Base-by-base conservation (phyloP, 176 grass and related monocot genomes). In the Chloris gayana region DNA sequence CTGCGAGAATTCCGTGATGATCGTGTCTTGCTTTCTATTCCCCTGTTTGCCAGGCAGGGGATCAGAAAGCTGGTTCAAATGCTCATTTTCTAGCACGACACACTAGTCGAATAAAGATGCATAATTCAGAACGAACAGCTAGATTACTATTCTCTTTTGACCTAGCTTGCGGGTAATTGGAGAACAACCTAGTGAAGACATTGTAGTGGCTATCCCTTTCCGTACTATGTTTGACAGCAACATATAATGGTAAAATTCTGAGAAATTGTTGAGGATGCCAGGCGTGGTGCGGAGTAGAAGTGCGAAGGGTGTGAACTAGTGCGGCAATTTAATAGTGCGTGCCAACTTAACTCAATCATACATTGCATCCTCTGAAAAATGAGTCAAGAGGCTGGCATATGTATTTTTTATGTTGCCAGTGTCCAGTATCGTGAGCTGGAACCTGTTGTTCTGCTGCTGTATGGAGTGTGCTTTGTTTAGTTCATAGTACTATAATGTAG, bases 261-360 rank as follows among this genome's bases (percentile, higher is more conserved):
- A 4, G 56, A 26, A n/a, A 26, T 73, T 66, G 14, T 45, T 14
- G 24, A 21, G 0, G 14, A 66, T 53, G 34, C 6, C 2, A 12
- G 51, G 38, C 9, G 7, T 33, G 39, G 6, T 26, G 30, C 18
- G 26, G 39, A n/a, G 1, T 47, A 69, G 2, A 51, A 75, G 60
- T 75, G 51, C 33, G 27, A 15, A 35, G 7, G 8, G 25, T 44
- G 18, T 42, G 31, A 70, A 70, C n/a, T 58, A 67, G 27, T 33
- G 79, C 44, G 53, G 5, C 22, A 27, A 32, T 64, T 77, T 11
- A 45, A 72, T 59, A 62, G 5, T 42, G 6, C 9, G 6, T 47
- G 63, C 15, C 60, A 29, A 74, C 57, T 67, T 11, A 70, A 45
- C 35, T 49, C 5, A 59, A 80, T 86, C 62, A 61, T 69, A 1